Evolutionary conservation across 306 rosid species (phyloP).

Genomic region (Herpetospermum pedunculosum): DNA sequence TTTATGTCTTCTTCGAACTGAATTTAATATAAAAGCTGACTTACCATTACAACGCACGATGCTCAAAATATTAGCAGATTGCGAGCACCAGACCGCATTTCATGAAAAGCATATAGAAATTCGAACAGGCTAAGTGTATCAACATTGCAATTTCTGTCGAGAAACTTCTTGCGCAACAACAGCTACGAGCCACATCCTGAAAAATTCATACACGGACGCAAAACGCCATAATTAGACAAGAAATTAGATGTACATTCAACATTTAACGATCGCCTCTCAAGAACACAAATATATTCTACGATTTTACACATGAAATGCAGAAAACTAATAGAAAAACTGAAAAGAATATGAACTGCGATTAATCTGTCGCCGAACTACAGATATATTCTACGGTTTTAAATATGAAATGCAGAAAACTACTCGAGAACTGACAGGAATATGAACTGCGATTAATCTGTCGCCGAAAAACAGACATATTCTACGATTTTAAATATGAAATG

Average conservation of each 20-base stretch:
- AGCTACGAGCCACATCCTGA: slow-evolving; percentile 54
- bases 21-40: background rate
- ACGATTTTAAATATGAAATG: background rate
- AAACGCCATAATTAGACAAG: background rate
- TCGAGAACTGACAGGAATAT: background rate
- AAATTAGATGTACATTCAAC: slow-evolving; percentile 5
- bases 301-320: background rate
- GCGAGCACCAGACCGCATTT: background rate
- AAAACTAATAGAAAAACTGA: background rate
- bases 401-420: background rate
- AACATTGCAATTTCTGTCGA: slow-evolving; percentile 40
- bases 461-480: background rate
- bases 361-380: background rate
- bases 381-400: background rate
- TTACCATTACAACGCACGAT: background rate
- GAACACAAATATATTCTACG: background rate
- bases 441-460: background rate
- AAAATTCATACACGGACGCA: slow-evolving; percentile 2
- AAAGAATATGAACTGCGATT: background rate
- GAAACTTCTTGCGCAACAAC: slow-evolving; percentile 53
- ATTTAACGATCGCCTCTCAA: background rate
- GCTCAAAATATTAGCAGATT: background rate
- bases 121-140: slow-evolving; percentile 21
- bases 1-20: background rate
- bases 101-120: background rate